Evolutionary conservation across 1,284 basidiomycete genomes (phyloP).

Genomic region (Rhodotorula mucilaginosa): DNA sequence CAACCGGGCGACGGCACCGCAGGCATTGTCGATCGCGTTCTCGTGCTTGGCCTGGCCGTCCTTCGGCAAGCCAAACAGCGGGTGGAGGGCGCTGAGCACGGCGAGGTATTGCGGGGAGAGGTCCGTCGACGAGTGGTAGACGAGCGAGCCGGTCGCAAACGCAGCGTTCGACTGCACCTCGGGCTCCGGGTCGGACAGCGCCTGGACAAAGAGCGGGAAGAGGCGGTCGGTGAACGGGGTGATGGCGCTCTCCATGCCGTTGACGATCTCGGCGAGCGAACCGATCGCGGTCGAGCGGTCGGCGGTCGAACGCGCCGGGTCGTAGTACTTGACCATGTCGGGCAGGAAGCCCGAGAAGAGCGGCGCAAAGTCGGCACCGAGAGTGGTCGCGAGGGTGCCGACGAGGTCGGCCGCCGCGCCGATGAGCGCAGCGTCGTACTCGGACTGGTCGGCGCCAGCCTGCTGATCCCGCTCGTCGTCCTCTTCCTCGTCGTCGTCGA

Average conservation of each 20-base stretch:
- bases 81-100: constrained; percentile 75
- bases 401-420: constrained; percentile 94
- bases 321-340: constrained; percentile 88
- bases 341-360: constrained; percentile 85
- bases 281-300: constrained; percentile 94
- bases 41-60: constrained; percentile 58
- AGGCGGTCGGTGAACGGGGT: constrained; percentile 79
- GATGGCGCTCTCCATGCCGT: constrained; percentile 76
- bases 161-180: constrained; percentile 96
- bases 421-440: constrained; percentile 94
- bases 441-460: constrained; percentile 65
- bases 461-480: constrained; percentile 78
- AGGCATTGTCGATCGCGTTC: constrained; percentile 93
- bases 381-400: constrained; percentile 78
- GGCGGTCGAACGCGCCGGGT: constrained; percentile 77
- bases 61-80: constrained; percentile 66
- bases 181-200: constrained; percentile 77
- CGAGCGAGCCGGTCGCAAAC: constrained; percentile 86
- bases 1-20: constrained; percentile 85
- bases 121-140: constrained; percentile 82
- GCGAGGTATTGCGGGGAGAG: constrained; percentile 77
- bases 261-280: constrained; percentile 90
- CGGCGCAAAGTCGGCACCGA: constrained; percentile 72
- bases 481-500: constrained; percentile 92
- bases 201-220: constrained; percentile 76